phyloP scores from a whole-genome alignment of 257 asterid genomes.

The Petunia secreta region DNA sequence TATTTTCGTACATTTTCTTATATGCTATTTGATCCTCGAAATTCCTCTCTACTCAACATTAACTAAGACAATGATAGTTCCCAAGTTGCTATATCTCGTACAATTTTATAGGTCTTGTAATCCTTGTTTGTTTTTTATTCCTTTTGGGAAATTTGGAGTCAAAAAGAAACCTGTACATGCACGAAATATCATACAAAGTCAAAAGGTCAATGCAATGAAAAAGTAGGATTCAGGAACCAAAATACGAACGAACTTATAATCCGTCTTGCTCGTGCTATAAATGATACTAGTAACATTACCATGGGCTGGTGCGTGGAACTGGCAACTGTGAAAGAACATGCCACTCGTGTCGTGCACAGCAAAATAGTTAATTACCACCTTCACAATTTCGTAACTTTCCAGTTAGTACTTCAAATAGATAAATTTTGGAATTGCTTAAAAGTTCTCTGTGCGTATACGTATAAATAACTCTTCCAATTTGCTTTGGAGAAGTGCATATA shows the following conservation, averaged over 20 bases:
- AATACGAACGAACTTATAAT: not conserved
- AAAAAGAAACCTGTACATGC: not conserved
- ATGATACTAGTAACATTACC: not conserved
- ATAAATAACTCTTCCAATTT: no score
- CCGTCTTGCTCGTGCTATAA: not conserved
- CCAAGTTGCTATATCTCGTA: not conserved
- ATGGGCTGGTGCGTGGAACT: slow-evolving; percentile 10
- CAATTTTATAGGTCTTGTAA: not conserved
- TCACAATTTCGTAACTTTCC: no score
- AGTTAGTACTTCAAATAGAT: no score
- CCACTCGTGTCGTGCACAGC: slow-evolving; percentile 28
- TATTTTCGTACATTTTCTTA: not conserved
- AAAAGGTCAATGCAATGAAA: not conserved
- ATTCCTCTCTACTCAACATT: not conserved
- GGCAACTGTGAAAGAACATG: slow-evolving; percentile 31
- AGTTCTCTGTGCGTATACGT: no score
- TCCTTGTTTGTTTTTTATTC: not conserved
- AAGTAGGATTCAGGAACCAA: not conserved
- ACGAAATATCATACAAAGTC: not conserved
- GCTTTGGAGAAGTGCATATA: no score
- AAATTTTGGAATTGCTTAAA: no score
- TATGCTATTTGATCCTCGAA: not conserved
- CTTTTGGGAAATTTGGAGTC: not conserved
- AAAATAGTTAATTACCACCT: not conserved
- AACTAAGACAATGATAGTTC: no score